A percentile compares a stretch with the other conserved stretches of the same genome.
These are phyloP conservation scores for Hymenoscyphus albidus DNA, from an alignment of 2,329 filamentous ascomycete genomes.

Conservation along the genomic window DNA sequence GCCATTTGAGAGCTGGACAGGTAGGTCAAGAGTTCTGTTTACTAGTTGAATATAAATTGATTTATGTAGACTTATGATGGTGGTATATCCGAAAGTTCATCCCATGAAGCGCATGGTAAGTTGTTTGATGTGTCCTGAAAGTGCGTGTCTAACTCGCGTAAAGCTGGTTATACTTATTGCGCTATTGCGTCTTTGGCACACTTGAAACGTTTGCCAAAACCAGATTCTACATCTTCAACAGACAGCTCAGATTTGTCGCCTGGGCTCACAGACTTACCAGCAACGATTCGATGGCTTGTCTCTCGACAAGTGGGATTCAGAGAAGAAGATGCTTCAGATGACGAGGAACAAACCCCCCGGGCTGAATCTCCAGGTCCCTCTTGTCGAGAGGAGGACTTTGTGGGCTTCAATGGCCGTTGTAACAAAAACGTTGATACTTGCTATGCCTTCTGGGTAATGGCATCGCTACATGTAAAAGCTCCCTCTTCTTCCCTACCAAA, in stretches of 20 bases:
- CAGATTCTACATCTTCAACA: constrained; percentile 6
- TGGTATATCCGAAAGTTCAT: constrained; percentile 33
- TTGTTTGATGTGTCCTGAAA: not conserved
- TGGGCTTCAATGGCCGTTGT: constrained; percentile 84
- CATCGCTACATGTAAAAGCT: constrained; percentile 48
- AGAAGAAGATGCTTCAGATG: constrained; percentile 30
- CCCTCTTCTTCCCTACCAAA: not conserved
- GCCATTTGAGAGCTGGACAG: constrained; percentile 66
- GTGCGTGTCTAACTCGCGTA: constrained; percentile 18
- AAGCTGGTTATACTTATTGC: constrained; percentile 88
- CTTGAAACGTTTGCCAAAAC: constrained; percentile 41
- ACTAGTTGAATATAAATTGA: constrained; percentile 11
- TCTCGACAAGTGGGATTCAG: constrained; percentile 61
- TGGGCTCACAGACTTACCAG: constrained; percentile 36
- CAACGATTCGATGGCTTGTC: constrained; percentile 52
- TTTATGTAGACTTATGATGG: constrained; percentile 34
- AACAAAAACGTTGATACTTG: constrained; percentile 95
- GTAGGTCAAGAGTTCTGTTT: constrained; percentile 34
- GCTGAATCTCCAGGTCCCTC: constrained; percentile 11
- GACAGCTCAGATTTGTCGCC: constrained; percentile 20
- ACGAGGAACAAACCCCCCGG: constrained; percentile 16
- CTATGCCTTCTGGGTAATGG: constrained; percentile 89
- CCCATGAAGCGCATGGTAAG: constrained; percentile 35
- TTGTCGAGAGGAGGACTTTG: constrained; percentile 36
- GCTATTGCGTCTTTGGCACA: constrained; percentile 74